Base-by-base conservation (phyloP, 306 rosid species). In the Inga leiocalycina region DNA sequence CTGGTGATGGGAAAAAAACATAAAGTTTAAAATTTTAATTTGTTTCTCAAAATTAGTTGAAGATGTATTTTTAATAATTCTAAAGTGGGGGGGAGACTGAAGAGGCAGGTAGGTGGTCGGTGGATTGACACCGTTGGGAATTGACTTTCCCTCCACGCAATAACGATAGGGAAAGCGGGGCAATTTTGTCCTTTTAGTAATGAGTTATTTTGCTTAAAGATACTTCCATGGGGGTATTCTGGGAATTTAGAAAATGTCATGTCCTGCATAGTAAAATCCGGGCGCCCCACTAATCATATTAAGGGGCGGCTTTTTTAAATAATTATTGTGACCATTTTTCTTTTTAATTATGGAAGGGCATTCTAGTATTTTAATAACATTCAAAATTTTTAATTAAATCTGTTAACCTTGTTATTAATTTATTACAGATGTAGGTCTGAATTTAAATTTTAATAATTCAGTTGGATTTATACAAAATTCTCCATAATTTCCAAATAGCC, bases 61-160 rank as follows among this genome's bases (percentile, higher is more conserved):
- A 75, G 49, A 39, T 20, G 68, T 20, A 13, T 10, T 44, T 15
- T 71, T 74, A 52, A 84, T 84, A 76, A 86, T 85, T 83, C 69
- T 85, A 12, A 82, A 83, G 88, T 80, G 82, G 88, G 89, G 30
- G 76, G 78, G 80, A 82, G 79, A 71, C 86, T 73, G 80, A 84
- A 82, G 77, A 71, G 87, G 85, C 82, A 85, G 93, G 96, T 90
- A 92, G 93, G 93, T 89, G 95, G 95, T 89, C 95, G 95, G 93
- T 90, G 89, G 96, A 90, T 88, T 77, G 93, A 90, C 87, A 89
- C 95, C 88, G 95, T 88, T 92, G 85, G 92, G 90, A 81, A 90
- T 91, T 91, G 97, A 94, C 94, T 92, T 92, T 88, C 80, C 88
- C 88, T 76, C 88, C 84, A 87, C 86, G 93, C 90, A 86, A 88